Conservation (phyloP, 371 early-diverging fungal species). For the Actinomucor elegans region DNA sequence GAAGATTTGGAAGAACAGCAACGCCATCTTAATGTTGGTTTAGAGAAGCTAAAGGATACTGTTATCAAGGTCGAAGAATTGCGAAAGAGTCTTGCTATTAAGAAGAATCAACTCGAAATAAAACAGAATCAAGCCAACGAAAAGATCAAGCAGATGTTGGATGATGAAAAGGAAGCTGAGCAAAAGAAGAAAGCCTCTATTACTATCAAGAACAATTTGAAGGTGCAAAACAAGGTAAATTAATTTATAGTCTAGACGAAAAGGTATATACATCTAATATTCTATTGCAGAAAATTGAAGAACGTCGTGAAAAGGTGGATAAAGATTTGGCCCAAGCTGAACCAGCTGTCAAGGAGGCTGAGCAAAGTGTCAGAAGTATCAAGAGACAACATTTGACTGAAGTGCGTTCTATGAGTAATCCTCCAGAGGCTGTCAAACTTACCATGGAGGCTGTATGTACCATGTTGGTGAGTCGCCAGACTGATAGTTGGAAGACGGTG, state of each 20-base stretch:
- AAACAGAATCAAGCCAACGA: constrained; percentile 93
- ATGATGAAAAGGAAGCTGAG: constrained; percentile 95
- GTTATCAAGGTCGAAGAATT: constrained; percentile 96
- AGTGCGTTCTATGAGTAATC: constrained; percentile 97
- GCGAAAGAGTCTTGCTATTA: constrained; percentile 84
- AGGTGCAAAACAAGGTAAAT: constrained; percentile 64
- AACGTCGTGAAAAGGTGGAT: constrained; percentile 82
- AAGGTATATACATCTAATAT: background rate
- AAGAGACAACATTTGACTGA: constrained; percentile 98
- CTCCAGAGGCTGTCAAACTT: constrained; percentile 95
- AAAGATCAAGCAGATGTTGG: constrained; percentile 95
- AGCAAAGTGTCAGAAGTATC: constrained; percentile 90
- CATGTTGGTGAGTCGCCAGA: constrained; percentile 86
- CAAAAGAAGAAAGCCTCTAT: constrained; percentile 84
- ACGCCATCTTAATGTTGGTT: constrained; percentile 95
- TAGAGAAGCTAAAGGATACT: constrained; percentile 95
- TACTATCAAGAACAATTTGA: constrained; percentile 78
- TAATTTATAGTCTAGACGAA: background rate
- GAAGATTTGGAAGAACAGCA: constrained; percentile 97
- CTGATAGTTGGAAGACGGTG: constrained; percentile 86
- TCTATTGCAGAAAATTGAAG: constrained; percentile 67
- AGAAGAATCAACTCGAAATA: constrained; percentile 84
- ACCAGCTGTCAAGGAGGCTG: constrained; percentile 96
- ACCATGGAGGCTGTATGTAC: constrained; percentile 98
- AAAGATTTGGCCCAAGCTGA: constrained; percentile 93